Conservation (phyloP, 805 yeast species). For the Priceomyces carsonii region DNA sequence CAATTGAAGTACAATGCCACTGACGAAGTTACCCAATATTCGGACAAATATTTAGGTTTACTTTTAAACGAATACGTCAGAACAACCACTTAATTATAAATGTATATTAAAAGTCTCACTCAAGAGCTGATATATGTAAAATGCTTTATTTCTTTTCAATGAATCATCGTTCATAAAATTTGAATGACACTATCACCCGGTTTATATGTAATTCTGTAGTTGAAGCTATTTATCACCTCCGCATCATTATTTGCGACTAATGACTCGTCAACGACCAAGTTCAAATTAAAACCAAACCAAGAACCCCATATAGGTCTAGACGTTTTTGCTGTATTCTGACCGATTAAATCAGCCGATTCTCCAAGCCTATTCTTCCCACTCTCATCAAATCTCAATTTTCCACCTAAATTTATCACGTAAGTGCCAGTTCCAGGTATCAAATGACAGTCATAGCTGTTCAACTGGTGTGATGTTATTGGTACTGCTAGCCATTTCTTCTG, state of each 20-base stretch:
- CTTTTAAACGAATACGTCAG: conserved; percentile 32
- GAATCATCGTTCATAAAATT: no score
- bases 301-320: conserved; percentile 64
- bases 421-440: conserved; percentile 64
- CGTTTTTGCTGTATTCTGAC: conserved; percentile 13
- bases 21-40: conserved; percentile 24
- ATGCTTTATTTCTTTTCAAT: no score
- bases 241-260: conserved; percentile 32
- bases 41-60: conserved; percentile 32
- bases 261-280: conserved; percentile 58
- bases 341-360: conserved; percentile 56
- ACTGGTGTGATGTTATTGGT: conserved; percentile 61
- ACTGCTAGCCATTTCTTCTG: conserved; percentile 59
- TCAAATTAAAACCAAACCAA: conserved; percentile 67
- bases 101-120: no score
- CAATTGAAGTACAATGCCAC: conserved; percentile 24
- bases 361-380: conserved; percentile 68
- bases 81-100: no score
- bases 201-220: conserved; percentile 64
- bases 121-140: no score
- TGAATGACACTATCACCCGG: conserved; percentile 54
- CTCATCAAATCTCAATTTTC: conserved; percentile 75
- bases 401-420: conserved; percentile 50
- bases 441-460: conserved; percentile 68
- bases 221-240: conserved; percentile 58